phyloP scores from a whole-genome alignment of 2,329 filamentous ascomycete species.

The Furcasterigmium sp. region DNA sequence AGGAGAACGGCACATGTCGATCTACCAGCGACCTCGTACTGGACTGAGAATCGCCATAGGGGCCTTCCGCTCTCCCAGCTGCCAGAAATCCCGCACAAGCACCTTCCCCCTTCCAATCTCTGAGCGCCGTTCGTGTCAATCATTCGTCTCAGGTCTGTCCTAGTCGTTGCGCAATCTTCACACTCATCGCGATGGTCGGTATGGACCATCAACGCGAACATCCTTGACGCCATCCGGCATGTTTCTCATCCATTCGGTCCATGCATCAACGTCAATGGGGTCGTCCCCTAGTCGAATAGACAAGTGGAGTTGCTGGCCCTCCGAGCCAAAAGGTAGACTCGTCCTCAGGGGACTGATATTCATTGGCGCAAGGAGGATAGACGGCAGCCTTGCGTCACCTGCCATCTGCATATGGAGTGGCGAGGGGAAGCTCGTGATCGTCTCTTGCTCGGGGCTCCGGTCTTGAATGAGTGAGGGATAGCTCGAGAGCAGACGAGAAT shows the following conservation, averaged over 20 bases:
- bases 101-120: too few relatives aligned
- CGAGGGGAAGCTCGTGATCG: slow-evolving; percentile 43
- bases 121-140: too few relatives aligned
- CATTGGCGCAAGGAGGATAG: slow-evolving; percentile 49
- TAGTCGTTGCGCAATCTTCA: not conserved
- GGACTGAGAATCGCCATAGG: too few relatives aligned
- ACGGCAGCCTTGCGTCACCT: slow-evolving; percentile 47
- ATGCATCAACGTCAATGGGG: slow-evolving; percentile 44
- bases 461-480: slow-evolving; percentile 50
- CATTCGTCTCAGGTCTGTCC: too few relatives aligned
- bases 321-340: slow-evolving; percentile 35
- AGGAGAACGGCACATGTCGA: too few relatives aligned
- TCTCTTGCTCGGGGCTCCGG: slow-evolving; percentile 39
- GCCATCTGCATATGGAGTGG: slow-evolving; percentile 53
- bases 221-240: slow-evolving; percentile 54
- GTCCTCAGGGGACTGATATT: slow-evolving; percentile 30
- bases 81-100: too few relatives aligned
- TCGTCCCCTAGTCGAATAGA: slow-evolving; percentile 47
- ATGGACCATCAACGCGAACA: slow-evolving; percentile 49
- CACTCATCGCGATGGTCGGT: slow-evolving; percentile 27
- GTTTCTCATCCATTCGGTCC: slow-evolving; percentile 53
- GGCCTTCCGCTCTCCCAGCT: too few relatives aligned
- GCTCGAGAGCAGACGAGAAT: slow-evolving; percentile 45
- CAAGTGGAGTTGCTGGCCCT: slow-evolving; percentile 41
- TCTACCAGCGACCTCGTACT: too few relatives aligned